Percentiles rank a stretch among this genome's conserved stretches.
phyloP scores from a whole-genome alignment of 306 rosid genomes.

The Fragaria nilgerrensis region DNA sequence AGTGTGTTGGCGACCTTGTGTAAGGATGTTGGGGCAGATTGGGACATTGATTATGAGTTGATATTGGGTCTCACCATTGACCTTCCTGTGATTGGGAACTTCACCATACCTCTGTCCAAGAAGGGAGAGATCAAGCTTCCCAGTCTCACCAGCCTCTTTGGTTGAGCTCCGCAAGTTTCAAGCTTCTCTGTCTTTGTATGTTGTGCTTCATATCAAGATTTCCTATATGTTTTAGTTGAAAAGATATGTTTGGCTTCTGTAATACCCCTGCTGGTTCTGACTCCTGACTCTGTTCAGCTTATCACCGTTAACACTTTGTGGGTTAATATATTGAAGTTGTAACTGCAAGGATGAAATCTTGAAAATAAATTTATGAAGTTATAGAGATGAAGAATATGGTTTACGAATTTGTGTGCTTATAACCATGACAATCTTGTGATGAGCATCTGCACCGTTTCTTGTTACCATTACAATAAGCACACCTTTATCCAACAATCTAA shows the following conservation, averaged over 20 bases:
- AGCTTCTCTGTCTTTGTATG: not conserved
- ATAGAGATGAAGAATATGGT: not conserved
- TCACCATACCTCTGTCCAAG: slow-evolving; percentile 67
- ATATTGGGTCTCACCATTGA: slow-evolving; percentile 60
- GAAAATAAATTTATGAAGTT: not conserved
- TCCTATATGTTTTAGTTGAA: not conserved
- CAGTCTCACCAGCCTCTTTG: slow-evolving; percentile 39
- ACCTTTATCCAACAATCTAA: not conserved
- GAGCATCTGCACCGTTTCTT: not conserved
- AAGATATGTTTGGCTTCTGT: not conserved
- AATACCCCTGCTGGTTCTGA: not conserved
- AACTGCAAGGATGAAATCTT: not conserved
- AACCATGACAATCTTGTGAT: not conserved
- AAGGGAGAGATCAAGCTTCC: slow-evolving; percentile 90
- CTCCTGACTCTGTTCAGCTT: not conserved
- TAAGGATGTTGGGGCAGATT: slow-evolving; percentile 67
- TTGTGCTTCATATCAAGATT: not conserved
- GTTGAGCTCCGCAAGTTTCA: slow-evolving; percentile 5
- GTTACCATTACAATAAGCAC: not conserved
- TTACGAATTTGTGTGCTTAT: not conserved
- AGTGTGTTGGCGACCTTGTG: slow-evolving; percentile 58
- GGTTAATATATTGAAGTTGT: not conserved
- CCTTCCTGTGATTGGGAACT: slow-evolving; percentile 65
- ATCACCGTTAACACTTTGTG: not conserved
- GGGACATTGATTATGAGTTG: slow-evolving; percentile 86